Base-by-base conservation (phyloP, 2,329 filamentous ascomycete genomes). In the Myrmaecium sp. region DNA sequence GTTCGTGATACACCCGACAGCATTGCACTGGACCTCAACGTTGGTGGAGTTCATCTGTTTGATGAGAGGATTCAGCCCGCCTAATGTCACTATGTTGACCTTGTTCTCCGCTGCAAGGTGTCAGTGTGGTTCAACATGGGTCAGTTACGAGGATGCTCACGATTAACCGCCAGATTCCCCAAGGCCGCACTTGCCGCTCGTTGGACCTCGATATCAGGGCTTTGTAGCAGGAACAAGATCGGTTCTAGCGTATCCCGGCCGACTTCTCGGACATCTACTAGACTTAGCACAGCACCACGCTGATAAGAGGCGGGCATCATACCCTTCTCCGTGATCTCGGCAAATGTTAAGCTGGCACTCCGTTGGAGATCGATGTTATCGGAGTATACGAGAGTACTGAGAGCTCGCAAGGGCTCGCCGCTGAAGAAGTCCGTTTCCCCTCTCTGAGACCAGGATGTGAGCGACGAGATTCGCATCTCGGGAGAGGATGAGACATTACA, bases 241-340 rank as follows among this genome's bases (percentile, higher is more conserved):
- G 89, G 89, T 42, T 93, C 83, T 29, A 98, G 74, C 15, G 89
- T 95, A 49, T 93, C 80, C 36, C 81, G 73, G 51, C 93, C 83
- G 44, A 98, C 89, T 55, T 94, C 81, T 44, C 86, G 72, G 33
- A 95, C 89, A 77, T 98, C 89, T 95, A 30, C 10, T 28, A 13
- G 21, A 11, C n/a, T 17, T 19, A 6, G 17, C 4, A 11, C 18
- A 12, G 14, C 6, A 10, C 9, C 18, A 11, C 18, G 17, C n/a
- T n/a, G 17, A 17, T 20, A 14, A 26, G 17, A 23, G 30, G 5
- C 11, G 14, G 19, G 25, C 9, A 17, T 39, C 34, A 43, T 66
- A 94, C 89, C 86, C 81, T 86, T 62, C 57, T 98, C 89, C 20
- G 89, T 98, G 40, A 98, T 98, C 54, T 98, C 89, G 33, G 89